Evolutionary conservation across 805 yeast species (phyloP).

Genomic region (Saccharomyces mikatae): DNA sequence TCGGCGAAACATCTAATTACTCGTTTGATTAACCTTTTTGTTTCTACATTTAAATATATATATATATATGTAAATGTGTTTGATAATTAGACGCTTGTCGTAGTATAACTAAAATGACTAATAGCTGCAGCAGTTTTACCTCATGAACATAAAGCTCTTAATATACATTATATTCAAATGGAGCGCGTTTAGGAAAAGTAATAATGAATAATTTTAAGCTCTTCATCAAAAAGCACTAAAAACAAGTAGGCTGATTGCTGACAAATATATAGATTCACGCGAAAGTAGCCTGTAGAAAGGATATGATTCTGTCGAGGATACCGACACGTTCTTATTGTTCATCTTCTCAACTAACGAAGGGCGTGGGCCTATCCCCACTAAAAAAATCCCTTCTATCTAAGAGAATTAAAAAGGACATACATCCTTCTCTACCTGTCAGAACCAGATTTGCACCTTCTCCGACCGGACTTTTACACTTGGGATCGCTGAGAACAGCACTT

Average conservation of each 20-base stretch:
- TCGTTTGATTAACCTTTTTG: conserved; percentile 8
- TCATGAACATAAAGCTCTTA: neutral
- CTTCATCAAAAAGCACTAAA: neutral
- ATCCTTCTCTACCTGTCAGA: conserved; percentile 52
- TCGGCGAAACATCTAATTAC: conserved; percentile 32
- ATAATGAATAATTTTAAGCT: neutral
- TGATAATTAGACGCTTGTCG: neutral
- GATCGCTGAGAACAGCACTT: conserved; percentile 86
- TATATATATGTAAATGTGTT: neutral
- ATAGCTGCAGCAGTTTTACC: neutral
- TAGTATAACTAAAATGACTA: neutral
- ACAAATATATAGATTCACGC: neutral
- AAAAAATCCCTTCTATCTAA: conserved; percentile 9
- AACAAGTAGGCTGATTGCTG: neutral
- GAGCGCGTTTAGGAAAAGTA: neutral
- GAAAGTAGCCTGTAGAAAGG: neutral
- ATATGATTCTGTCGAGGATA: neutral
- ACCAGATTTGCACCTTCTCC: conserved; percentile 98
- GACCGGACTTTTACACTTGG: conserved; percentile 89
- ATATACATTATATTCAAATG: neutral
- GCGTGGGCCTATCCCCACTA: neutral
- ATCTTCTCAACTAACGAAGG: neutral
- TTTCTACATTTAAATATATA: conserved; percentile 1
- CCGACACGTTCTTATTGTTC: neutral
- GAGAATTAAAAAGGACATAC: conserved; percentile 23